A percentile compares a stretch with the other conserved stretches of the same genome.
These are phyloP conservation scores for Hemileia vastatrix DNA, from an alignment of 1,284 basidiomycete genomes.

Conservation along the genomic window DNA sequence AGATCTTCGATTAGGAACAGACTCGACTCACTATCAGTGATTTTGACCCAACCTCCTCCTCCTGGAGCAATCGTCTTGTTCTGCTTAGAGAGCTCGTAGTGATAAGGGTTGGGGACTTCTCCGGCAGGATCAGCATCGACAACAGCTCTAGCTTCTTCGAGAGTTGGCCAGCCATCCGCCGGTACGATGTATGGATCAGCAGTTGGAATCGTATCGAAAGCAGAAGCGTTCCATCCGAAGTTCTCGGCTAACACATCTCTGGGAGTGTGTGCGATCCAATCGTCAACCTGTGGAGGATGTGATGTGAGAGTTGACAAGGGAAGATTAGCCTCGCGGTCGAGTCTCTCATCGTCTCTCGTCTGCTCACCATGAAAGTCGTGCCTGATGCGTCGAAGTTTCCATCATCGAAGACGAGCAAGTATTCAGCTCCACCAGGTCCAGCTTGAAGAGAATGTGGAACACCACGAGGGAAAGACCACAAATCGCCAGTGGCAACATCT, in stretches of 20 bases:
- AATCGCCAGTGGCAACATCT: slow-evolving; percentile 23
- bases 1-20: slow-evolving; percentile 10
- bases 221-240: slow-evolving; percentile 18
- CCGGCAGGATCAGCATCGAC: slow-evolving; percentile 8
- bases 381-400: slow-evolving; percentile 23
- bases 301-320: background rate
- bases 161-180: slow-evolving; percentile 4
- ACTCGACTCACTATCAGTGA: slow-evolving; percentile 16
- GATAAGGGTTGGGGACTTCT: slow-evolving; percentile 9
- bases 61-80: slow-evolving; percentile 8
- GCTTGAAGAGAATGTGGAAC: slow-evolving; percentile 25
- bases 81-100: slow-evolving; percentile 14
- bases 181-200: slow-evolving; percentile 24
- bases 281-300: background rate
- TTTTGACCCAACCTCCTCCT: slow-evolving; percentile 23
- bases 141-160: slow-evolving; percentile 7
- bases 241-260: slow-evolving; percentile 27
- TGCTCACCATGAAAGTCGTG: slow-evolving; percentile 24
- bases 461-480: slow-evolving; percentile 26
- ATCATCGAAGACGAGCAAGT: slow-evolving; percentile 28
- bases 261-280: slow-evolving; percentile 26
- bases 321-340: no score
- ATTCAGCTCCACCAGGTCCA: slow-evolving; percentile 21
- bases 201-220: slow-evolving; percentile 5
- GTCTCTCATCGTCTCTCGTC: no score